Conservation (phyloP, 257 asterid species). For the Nicotiana tomentosiformis region DNA sequence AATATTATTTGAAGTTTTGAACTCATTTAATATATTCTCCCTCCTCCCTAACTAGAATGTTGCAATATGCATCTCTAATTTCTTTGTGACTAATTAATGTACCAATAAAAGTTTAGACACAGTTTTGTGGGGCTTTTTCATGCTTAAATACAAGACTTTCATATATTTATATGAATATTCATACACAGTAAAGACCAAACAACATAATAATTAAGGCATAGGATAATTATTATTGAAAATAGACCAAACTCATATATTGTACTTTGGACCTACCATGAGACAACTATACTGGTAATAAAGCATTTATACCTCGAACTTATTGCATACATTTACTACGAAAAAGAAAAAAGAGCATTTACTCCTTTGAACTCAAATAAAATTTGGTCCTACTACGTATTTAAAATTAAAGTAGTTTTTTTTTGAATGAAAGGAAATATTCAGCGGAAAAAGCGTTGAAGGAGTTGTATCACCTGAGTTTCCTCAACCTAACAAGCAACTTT, state of each 20-base stretch:
- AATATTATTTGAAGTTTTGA: no score
- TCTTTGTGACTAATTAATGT: not conserved
- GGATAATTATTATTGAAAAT: not conserved
- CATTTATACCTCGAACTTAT: not conserved
- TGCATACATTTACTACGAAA: not conserved
- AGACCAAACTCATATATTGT: no score
- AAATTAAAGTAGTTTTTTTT: not conserved
- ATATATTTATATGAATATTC: not conserved
- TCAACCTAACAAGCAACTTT: not conserved
- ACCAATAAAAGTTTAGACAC: not conserved
- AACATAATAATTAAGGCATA: not conserved
- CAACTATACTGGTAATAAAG: not conserved
- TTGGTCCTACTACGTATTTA: not conserved
- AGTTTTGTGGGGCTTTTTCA: not conserved
- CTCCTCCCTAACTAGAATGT: no score
- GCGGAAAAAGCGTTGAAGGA: not conserved
- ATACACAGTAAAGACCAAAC: not conserved
- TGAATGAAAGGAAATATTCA: not conserved
- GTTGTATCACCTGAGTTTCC: not conserved
- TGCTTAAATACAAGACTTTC: not conserved
- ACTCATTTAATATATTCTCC: no score
- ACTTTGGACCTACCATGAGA: not conserved
- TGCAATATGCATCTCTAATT: not conserved
- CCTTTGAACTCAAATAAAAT: not conserved
- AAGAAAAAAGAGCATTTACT: not conserved